Percentiles rank a stretch among this genome's conserved stretches.
phyloP scores from a whole-genome alignment of 2,329 filamentous ascomycete species.

The Fusarium anthophilum region DNA sequence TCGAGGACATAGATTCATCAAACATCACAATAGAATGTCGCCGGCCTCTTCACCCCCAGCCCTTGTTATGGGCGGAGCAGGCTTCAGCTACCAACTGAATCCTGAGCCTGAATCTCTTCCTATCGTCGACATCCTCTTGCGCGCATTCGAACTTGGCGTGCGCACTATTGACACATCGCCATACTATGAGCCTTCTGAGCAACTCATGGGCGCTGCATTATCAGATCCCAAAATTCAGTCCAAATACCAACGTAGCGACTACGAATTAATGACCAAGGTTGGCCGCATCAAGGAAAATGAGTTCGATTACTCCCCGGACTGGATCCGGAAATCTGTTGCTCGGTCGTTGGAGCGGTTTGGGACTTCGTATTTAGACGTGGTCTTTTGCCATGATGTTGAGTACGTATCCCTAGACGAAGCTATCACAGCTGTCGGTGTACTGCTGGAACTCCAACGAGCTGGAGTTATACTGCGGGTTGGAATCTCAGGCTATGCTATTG shows the following conservation, averaged over 20 bases:
- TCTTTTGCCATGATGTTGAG: slow-evolving; percentile 10
- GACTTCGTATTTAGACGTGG: background rate
- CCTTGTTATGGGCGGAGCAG: slow-evolving; percentile 1
- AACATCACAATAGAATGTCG: background rate
- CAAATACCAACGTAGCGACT: background rate
- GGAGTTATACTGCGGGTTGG: background rate
- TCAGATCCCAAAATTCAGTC: background rate
- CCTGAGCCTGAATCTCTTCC: background rate
- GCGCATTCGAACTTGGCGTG: background rate
- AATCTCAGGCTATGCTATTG: slow-evolving; percentile 5
- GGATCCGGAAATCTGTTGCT: background rate
- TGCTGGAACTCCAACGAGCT: background rate
- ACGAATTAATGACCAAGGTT: slow-evolving; percentile 6
- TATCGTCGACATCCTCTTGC: background rate
- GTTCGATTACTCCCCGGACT: slow-evolving; percentile 1
- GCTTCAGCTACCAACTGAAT: background rate
- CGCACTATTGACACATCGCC: slow-evolving; percentile 2
- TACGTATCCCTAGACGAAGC: background rate
- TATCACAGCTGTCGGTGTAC: background rate
- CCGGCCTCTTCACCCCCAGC: background rate
- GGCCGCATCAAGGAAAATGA: slow-evolving; percentile 9
- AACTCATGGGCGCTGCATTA: slow-evolving; percentile 4
- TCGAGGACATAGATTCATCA: background rate
- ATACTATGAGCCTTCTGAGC: slow-evolving; percentile 4
- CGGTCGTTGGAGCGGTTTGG: background rate